A percentile compares a stretch with the other conserved stretches of the same genome.
Evolutionary conservation across 1,139 yeast species (phyloP).

Genomic region (Tardiomyces depauwii): DNA sequence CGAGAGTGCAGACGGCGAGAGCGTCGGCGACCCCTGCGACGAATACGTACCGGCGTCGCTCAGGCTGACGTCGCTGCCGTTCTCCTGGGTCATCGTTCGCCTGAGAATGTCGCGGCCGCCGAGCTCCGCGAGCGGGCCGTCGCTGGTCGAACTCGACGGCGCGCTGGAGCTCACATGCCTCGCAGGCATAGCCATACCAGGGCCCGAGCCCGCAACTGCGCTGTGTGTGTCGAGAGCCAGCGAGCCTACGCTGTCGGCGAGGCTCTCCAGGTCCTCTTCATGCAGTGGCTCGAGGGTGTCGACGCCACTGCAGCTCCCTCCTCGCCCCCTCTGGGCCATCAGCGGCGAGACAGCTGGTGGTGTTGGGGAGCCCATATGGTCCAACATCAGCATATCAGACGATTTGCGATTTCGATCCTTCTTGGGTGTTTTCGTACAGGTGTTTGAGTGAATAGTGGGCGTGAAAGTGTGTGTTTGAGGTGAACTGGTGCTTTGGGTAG

Average conservation of each 20-base stretch:
- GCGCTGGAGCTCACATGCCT: too few relatives aligned
- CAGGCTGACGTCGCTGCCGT: background rate
- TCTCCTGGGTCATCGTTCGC: background rate
- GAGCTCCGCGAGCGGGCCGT: background rate
- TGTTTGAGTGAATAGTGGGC: too few relatives aligned
- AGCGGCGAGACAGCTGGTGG: too few relatives aligned
- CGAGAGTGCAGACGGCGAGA: background rate
- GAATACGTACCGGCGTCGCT: background rate
- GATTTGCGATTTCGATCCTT: too few relatives aligned
- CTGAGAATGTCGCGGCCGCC: background rate
- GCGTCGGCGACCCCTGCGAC: background rate
- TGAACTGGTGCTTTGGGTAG: too few relatives aligned
- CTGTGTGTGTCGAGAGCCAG: background rate
- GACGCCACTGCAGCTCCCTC: background rate
- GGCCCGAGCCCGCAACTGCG: background rate
- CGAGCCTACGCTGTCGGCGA: background rate
- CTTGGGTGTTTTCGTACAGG: too few relatives aligned
- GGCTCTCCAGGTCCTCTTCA: background rate
- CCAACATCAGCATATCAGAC: too few relatives aligned
- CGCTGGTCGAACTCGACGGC: background rate
- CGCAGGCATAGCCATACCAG: too few relatives aligned
- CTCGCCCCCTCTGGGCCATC: background rate
- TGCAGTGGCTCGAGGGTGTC: background rate
- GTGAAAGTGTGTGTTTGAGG: too few relatives aligned
- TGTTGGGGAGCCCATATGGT: too few relatives aligned